A percentile compares a stretch with the other conserved stretches of the same genome.
Evolutionary conservation across 1,284 basidiomycete genomes (phyloP).

Genomic region (Ganoderma sinense): DNA sequence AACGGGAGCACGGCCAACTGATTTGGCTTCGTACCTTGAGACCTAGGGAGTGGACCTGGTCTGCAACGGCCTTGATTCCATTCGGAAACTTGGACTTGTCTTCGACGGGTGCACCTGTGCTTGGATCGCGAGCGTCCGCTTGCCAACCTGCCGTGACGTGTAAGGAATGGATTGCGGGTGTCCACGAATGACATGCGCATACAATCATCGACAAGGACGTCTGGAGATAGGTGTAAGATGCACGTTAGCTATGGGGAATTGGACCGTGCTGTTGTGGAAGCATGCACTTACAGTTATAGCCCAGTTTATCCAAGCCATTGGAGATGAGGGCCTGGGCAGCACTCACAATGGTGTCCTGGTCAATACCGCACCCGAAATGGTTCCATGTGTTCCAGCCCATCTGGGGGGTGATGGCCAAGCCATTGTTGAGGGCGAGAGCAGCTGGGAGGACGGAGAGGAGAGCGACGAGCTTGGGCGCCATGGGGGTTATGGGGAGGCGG

Average conservation of each 20-base stretch:
- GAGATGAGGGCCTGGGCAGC: conserved; percentile 41
- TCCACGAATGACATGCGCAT: conserved; percentile 13
- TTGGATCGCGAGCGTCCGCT: conserved; percentile 38
- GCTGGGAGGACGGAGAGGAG: conserved; percentile 24
- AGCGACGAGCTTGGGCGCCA: conserved; percentile 22
- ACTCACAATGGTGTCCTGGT: conserved; percentile 42
- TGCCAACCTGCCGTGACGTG: conserved; percentile 41
- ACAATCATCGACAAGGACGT: conserved; percentile 47
- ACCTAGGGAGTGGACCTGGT: conserved; percentile 50
- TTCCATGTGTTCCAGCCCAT: conserved; percentile 52
- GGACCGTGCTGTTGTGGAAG: not conserved
- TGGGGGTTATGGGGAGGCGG: conserved; percentile 4
- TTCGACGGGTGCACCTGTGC: conserved; percentile 40
- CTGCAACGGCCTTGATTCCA: conserved; percentile 51
- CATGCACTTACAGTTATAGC: conserved; percentile 43
- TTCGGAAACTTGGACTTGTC: conserved; percentile 52
- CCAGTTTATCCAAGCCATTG: conserved; percentile 38
- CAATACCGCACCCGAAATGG: conserved; percentile 44
- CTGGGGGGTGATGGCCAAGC: conserved; percentile 46
- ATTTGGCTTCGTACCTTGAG: conserved; percentile 43
- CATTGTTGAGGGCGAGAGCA: conserved; percentile 40
- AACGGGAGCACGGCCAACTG: not conserved
- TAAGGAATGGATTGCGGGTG: not conserved
- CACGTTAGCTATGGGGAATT: not conserved
- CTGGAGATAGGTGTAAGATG: conserved; percentile 23